Evolutionary conservation across 2,329 filamentous ascomycete species (phyloP).

Genomic region (Sordariomycetes sp.): DNA sequence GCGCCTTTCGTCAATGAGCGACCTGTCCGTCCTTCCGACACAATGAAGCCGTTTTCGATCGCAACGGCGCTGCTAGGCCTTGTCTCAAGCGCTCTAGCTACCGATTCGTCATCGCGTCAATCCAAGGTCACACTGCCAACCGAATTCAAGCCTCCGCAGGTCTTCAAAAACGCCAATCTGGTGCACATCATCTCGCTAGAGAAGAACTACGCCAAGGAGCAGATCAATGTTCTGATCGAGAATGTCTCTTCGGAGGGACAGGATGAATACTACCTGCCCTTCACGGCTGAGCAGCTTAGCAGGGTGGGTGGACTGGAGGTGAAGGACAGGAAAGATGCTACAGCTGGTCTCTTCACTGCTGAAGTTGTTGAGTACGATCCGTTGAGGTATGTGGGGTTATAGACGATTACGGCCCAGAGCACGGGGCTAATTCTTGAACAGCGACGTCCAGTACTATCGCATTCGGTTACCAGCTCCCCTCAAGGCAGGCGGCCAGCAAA

Average conservation of each 20-base stretch:
- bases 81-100: slow-evolving; percentile 35
- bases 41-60: slow-evolving; percentile 35
- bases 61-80: slow-evolving; percentile 51
- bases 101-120: slow-evolving; percentile 27
- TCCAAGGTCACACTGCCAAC: slow-evolving; percentile 51
- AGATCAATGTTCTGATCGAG: slow-evolving; percentile 88
- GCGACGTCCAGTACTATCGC: slow-evolving; percentile 72
- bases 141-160: slow-evolving; percentile 75
- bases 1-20: slow-evolving; percentile 24
- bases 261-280: slow-evolving; percentile 84
- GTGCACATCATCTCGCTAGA: slow-evolving; percentile 86
- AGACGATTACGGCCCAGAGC: slow-evolving; percentile 7
- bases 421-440: slow-evolving; percentile 20
- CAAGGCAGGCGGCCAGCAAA: slow-evolving; percentile 68
- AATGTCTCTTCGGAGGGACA: slow-evolving; percentile 75
- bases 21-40: slow-evolving; percentile 14
- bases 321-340: slow-evolving; percentile 77
- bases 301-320: slow-evolving; percentile 82
- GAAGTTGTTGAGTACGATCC: slow-evolving; percentile 57
- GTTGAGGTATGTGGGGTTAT: slow-evolving; percentile 36
- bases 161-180: slow-evolving; percentile 89
- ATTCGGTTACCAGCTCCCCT: slow-evolving; percentile 72
- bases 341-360: slow-evolving; percentile 57
- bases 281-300: slow-evolving; percentile 66
- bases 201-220: slow-evolving; percentile 85